phyloP scores from a whole-genome alignment of 768 basidiomycete genomes.

The Tremella mesenterica region DNA sequence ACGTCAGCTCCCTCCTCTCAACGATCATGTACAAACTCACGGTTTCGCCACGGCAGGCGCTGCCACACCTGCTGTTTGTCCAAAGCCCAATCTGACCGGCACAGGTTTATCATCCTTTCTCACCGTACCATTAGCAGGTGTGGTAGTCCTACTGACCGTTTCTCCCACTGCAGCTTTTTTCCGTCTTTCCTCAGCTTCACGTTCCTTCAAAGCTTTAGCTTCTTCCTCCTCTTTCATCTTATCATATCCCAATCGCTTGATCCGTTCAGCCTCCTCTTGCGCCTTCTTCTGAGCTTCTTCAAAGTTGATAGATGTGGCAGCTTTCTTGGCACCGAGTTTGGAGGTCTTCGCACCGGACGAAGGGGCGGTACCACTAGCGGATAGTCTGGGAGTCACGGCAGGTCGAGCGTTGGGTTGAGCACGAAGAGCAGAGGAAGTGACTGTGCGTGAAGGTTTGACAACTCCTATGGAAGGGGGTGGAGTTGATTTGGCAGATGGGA shows the following conservation, averaged over 20 bases:
- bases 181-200: constrained; percentile 47
- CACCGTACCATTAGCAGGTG: constrained; percentile 30
- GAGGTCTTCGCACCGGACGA: constrained; percentile 54
- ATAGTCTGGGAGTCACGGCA: constrained; percentile 39
- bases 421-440: constrained; percentile 46
- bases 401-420: constrained; percentile 45
- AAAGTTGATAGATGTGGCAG: constrained; percentile 74
- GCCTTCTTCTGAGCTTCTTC: constrained; percentile 89
- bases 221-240: constrained; percentile 74
- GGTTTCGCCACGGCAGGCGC: constrained; percentile 43
- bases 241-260: constrained; percentile 87
- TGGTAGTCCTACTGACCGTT: constrained; percentile 33
- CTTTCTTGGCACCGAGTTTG: constrained; percentile 74
- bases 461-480: constrained; percentile 22
- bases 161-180: constrained; percentile 42
- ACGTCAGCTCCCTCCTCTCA: constrained; percentile 2
- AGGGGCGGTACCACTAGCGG: constrained; percentile 36
- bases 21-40: constrained; percentile 18
- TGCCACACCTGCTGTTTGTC: constrained; percentile 35
- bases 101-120: constrained; percentile 26
- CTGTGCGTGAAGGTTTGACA: constrained; percentile 41
- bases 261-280: constrained; percentile 79
- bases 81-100: constrained; percentile 37
- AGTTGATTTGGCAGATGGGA: constrained; percentile 43
- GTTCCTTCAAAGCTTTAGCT: constrained; percentile 52